These are phyloP conservation scores for Moelleriella libera DNA, from an alignment of 2,329 filamentous ascomycete genomes.

Conservation along the genomic window DNA sequence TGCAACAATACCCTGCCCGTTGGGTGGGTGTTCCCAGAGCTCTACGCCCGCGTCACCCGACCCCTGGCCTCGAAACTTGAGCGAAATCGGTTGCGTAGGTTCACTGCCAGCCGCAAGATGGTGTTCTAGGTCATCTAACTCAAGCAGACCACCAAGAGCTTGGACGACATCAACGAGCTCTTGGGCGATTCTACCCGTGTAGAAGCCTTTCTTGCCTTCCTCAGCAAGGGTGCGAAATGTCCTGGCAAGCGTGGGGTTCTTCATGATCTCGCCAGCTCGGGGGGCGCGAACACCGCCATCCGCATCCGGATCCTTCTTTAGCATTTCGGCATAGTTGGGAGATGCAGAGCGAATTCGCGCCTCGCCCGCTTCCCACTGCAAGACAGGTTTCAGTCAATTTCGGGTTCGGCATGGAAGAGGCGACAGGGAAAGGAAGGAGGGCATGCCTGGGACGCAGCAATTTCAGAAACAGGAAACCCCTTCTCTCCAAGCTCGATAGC, in stretches of 20 bases:
- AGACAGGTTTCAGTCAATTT: neutral
- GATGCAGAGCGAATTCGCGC: conserved; percentile 53
- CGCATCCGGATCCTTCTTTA: conserved; percentile 61
- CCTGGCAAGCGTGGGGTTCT: conserved; percentile 63
- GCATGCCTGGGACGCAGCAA: conserved; percentile 55
- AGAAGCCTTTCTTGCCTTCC: conserved; percentile 83
- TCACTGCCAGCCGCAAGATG: conserved; percentile 59
- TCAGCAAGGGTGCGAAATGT: conserved; percentile 70
- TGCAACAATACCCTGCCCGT: conserved; percentile 90
- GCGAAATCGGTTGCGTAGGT: conserved; percentile 69
- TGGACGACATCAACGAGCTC: conserved; percentile 66
- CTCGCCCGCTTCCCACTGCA: conserved; percentile 60
- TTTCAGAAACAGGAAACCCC: conserved; percentile 79
- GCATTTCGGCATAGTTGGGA: conserved; percentile 75
- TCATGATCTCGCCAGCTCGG: conserved; percentile 72
- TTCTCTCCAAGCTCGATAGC: conserved; percentile 77
- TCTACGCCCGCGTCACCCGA: conserved; percentile 44
- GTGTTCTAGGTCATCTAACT: conserved; percentile 64
- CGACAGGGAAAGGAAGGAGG: neutral
- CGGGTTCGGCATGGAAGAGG: neutral
- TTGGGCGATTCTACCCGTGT: conserved; percentile 70
- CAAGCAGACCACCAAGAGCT: conserved; percentile 63
- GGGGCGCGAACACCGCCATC: conserved; percentile 62
- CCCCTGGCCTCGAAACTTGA: conserved; percentile 59
- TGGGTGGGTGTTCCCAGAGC: conserved; percentile 93